Conservation (phyloP, 257 asterid genomes). For the Buddleja alternifolia region DNA sequence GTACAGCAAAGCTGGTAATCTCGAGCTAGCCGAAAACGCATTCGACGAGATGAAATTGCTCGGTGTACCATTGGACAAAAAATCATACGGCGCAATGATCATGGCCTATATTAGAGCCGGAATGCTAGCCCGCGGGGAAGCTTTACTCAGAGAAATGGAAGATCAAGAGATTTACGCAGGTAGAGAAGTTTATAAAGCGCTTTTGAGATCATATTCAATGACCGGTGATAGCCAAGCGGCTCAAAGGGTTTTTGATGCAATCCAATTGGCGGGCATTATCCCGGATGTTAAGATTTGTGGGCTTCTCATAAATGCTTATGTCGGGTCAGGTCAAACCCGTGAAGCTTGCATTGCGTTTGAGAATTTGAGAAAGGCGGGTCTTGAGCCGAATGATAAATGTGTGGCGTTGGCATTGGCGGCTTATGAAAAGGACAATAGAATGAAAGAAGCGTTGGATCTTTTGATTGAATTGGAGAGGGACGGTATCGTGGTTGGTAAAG, state of each 20-base stretch:
- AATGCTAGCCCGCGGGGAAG: constrained; percentile 55
- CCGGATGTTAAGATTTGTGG: constrained; percentile 81
- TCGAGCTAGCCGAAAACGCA: constrained; percentile 57
- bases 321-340: constrained; percentile 51
- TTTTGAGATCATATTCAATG: constrained; percentile 85
- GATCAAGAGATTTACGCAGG: constrained; percentile 66
- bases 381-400: constrained; percentile 81
- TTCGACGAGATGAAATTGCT: constrained; percentile 86
- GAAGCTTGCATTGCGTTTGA: constrained; percentile 77
- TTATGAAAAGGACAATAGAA: constrained; percentile 64
- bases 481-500: constrained; percentile 57
- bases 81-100: constrained; percentile 88
- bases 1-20: constrained; percentile 91
- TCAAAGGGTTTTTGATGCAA: constrained; percentile 72
- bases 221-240: constrained; percentile 71
- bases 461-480: constrained; percentile 64
- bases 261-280: constrained; percentile 70
- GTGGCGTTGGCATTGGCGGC: constrained; percentile 61
- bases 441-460: constrained; percentile 67
- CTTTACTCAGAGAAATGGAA: constrained; percentile 70
- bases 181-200: constrained; percentile 85
- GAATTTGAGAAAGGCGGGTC: constrained; percentile 61
- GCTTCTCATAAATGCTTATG: constrained; percentile 81
- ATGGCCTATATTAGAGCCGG: constrained; percentile 91
- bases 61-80: constrained; percentile 66